Conservation (phyloP, 371 early-diverging fungal species). For the Mortierella polycephala region DNA sequence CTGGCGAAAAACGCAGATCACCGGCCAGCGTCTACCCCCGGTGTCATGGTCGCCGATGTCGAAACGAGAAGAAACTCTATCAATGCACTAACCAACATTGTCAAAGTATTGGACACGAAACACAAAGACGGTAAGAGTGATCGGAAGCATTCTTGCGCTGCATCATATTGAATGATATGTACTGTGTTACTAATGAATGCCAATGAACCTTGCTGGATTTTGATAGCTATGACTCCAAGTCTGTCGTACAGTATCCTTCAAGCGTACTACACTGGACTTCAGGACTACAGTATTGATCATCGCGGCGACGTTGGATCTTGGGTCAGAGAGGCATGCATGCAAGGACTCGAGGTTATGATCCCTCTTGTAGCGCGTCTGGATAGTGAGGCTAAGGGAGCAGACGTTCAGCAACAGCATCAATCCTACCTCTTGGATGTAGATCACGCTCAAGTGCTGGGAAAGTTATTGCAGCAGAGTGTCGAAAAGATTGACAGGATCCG, state of each 20-base stretch:
- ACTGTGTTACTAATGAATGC: no score
- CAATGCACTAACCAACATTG: conserved; percentile 60
- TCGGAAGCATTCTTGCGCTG: not conserved
- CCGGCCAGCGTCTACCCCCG: conserved; percentile 2
- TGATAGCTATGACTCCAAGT: conserved; percentile 54
- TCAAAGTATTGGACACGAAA: conserved; percentile 48
- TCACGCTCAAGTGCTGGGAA: conserved; percentile 57
- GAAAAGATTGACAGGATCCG: conserved; percentile 87
- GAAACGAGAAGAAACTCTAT: conserved; percentile 78
- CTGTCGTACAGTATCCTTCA: conserved; percentile 59
- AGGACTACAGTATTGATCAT: conserved; percentile 89
- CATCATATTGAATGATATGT: no score
- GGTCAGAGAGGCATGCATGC: conserved; percentile 84
- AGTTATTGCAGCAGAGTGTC: conserved; percentile 76
- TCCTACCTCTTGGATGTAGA: conserved; percentile 44
- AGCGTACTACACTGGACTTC: conserved; percentile 67
- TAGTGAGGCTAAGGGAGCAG: not conserved
- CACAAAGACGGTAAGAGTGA: conserved; percentile 58
- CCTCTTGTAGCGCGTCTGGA: conserved; percentile 60
- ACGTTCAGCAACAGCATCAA: conserved; percentile 21
- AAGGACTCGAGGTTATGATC: conserved; percentile 62
- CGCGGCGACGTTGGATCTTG: conserved; percentile 97
- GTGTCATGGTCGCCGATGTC: conserved; percentile 59
- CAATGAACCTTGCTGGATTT: not conserved
- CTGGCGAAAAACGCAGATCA: conserved; percentile 9